phyloP scores from a whole-genome alignment of 1,139 yeast species.

The Petasospora rhodanensis region DNA sequence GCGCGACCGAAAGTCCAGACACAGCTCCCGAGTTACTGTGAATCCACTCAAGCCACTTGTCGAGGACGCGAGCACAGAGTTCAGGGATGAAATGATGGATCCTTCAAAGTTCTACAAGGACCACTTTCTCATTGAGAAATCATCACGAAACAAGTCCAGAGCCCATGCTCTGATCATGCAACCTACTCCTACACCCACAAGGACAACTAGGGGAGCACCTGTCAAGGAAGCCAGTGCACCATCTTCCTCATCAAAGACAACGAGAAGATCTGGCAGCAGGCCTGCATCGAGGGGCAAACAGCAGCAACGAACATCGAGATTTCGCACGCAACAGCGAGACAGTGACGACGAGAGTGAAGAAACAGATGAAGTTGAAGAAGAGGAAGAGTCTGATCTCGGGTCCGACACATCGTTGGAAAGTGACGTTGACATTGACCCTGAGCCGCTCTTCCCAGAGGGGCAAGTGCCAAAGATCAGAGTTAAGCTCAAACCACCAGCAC shows the following conservation, averaged over 20 bases:
- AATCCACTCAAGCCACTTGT: conserved; percentile 26
- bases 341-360: conserved; percentile 4
- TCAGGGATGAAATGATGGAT: conserved; percentile 14
- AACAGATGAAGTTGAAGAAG: conserved; percentile 11
- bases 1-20: conserved; percentile 22
- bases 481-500: conserved; percentile 49
- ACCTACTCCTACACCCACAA: not conserved
- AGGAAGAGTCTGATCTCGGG: conserved; percentile 21
- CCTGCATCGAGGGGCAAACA: not conserved
- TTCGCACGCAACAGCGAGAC: too few species aligned
- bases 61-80: conserved; percentile 20
- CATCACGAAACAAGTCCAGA: conserved; percentile 1
- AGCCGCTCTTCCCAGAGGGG: conserved; percentile 12
- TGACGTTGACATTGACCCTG: too few species aligned
- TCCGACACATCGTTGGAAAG: too few species aligned
- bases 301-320: too few species aligned
- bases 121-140: conserved; percentile 12
- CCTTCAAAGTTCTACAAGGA: conserved; percentile 21
- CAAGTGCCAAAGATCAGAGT: conserved; percentile 37
- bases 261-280: too few species aligned
- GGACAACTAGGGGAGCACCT: too few species aligned
- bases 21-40: conserved; percentile 18
- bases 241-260: too few species aligned
- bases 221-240: too few species aligned
- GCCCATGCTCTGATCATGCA: conserved; percentile 1